Evolutionary conservation across 129 eudicot species (phyloP).

Genomic region (Helianthus annuus): HanXRQr2.0-SUNRISE NC_035445.2:83284709-83285208

Average conservation of each 20-base stretch:
- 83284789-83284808: no score
- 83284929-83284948: not conserved
- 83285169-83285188: constrained; percentile 76
- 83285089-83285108: constrained; percentile 91
- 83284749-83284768: no score
- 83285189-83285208: constrained; percentile 92
- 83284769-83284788: no score
- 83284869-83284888: not conserved
- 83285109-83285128: constrained; percentile 74
- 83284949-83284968: not conserved
- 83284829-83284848: no score
- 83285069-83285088: constrained; percentile 69
- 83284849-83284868: no score
- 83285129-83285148: constrained; percentile 28
- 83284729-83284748: no score
- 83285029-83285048: constrained; percentile 34
- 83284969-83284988: not conserved
- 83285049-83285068: constrained; percentile 64
- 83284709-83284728: no score
- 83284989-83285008: constrained; percentile 4
- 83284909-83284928: not conserved
- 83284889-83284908: not conserved
- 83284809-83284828: no score
- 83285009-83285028: constrained; percentile 20
- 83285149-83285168: constrained; percentile 65